Evolutionary conservation across 2,329 filamentous ascomycete species (phyloP).

Genomic region (Hymenoscyphus fraxineus): DNA sequence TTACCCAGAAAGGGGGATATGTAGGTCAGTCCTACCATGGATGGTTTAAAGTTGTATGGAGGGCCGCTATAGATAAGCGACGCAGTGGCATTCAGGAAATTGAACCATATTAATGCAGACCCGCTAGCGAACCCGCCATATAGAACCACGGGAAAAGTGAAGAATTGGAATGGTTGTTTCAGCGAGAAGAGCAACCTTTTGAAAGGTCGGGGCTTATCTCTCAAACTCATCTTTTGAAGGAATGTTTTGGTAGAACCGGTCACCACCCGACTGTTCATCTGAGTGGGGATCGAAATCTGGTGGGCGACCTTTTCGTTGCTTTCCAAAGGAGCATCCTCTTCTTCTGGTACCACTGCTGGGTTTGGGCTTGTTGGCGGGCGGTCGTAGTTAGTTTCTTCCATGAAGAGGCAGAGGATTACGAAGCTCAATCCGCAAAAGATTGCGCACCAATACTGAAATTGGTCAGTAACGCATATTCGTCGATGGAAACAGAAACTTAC

Average conservation of each 20-base stretch:
- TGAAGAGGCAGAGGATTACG: constrained; percentile 53
- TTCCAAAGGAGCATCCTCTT: not conserved
- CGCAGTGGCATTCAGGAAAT: constrained; percentile 37
- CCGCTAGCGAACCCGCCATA: constrained; percentile 38
- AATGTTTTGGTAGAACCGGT: constrained; percentile 23
- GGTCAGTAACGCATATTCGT: not conserved
- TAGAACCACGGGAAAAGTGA: constrained; percentile 35
- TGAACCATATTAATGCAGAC: constrained; percentile 37
- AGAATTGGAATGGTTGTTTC: constrained; percentile 30
- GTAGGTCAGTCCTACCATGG: constrained; percentile 36
- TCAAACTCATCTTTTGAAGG: constrained; percentile 27
- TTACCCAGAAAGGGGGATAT: constrained; percentile 31
- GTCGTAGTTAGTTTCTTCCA: constrained; percentile 54
- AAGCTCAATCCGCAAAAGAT: constrained; percentile 49
- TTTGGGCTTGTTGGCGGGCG: constrained; percentile 15
- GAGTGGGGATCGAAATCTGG: too few relatives aligned
- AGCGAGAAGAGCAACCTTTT: constrained; percentile 31
- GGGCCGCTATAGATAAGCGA: constrained; percentile 32
- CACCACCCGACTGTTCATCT: too few relatives aligned
- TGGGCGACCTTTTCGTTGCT: not conserved
- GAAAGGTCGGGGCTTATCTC: constrained; percentile 29
- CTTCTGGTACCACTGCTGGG: constrained; percentile 14
- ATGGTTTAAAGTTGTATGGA: constrained; percentile 37
- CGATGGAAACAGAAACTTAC: not conserved
- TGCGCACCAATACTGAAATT: constrained; percentile 49